Conservation (phyloP, 805 yeast species). For the Vanderwaltozyma verrucispora region DNA sequence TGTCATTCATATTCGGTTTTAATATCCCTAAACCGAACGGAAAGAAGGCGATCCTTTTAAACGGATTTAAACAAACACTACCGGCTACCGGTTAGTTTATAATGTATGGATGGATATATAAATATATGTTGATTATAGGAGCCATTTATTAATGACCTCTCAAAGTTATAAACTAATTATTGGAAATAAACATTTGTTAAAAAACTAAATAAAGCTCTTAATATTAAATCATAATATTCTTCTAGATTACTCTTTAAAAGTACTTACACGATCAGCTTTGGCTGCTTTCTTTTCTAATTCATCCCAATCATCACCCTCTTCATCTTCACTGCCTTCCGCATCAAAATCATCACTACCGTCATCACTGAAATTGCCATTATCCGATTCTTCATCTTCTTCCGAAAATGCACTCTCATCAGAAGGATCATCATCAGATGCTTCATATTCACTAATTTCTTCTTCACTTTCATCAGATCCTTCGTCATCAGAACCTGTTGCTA, state of each 20-base stretch:
- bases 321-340: conserved; percentile 23
- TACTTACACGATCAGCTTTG: conserved; percentile 29
- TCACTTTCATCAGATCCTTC: conserved; percentile 60
- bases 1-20: no score
- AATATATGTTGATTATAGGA: no score
- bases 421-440: conserved; percentile 36
- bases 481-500: conserved; percentile 78
- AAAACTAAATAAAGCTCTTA: no score
- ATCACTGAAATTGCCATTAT: conserved; percentile 27
- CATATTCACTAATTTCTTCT: conserved; percentile 47
- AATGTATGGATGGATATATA: no score
- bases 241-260: conserved; percentile 14
- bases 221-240: no score
- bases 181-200: no score
- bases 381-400: conserved; percentile 31
- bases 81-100: no score
- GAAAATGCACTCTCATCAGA: conserved; percentile 33
- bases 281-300: conserved; percentile 32
- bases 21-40: no score
- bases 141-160: no score
- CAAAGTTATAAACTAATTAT: no score
- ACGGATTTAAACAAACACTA: no score
- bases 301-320: conserved; percentile 34
- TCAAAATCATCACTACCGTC: conserved; percentile 21
- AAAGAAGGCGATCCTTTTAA: no score